Conservation (phyloP, 352 stramenopile genomes). For the Globisporangium recalcitrans region DNA sequence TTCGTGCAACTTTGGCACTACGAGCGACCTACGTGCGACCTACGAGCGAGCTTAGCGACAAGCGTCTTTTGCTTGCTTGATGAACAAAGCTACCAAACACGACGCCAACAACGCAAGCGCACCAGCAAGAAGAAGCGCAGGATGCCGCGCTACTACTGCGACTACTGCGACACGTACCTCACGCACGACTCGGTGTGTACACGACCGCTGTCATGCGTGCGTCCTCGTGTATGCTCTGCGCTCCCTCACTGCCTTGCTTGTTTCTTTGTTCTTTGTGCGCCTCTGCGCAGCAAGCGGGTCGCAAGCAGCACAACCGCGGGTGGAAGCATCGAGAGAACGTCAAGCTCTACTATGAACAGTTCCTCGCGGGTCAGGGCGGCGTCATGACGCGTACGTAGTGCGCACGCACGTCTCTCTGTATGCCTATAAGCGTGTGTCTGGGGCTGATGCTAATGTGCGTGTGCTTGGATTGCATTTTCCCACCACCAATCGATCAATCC, state of each 20-base stretch:
- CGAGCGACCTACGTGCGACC: no score
- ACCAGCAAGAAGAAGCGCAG: not conserved
- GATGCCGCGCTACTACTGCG: constrained; percentile 93
- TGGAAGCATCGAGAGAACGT: constrained; percentile 95
- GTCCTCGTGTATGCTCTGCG: not conserved
- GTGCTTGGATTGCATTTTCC: constrained; percentile 1
- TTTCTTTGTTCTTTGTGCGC: constrained; percentile 8
- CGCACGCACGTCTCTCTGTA: not conserved
- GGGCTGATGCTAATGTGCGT: not conserved
- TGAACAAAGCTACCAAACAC: not conserved
- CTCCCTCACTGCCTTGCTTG: not conserved
- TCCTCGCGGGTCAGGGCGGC: constrained; percentile 64
- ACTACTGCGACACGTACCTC: constrained; percentile 94
- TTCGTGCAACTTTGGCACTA: no score
- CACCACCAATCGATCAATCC: no score
- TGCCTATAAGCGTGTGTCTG: not conserved
- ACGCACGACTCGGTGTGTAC: constrained; percentile 89
- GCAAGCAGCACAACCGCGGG: constrained; percentile 92
- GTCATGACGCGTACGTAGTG: constrained; percentile 66
- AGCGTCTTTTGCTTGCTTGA: not conserved
- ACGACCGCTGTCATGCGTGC: no score
- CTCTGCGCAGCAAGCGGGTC: constrained; percentile 73
- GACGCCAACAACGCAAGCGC: not conserved
- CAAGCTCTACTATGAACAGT: constrained; percentile 92
- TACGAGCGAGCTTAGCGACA: no score